A percentile compares a stretch with the other conserved stretches of the same genome.
Conservation (phyloP, 2,329 filamentous ascomycete species). For the Cryphonectria naterciae region DNA sequence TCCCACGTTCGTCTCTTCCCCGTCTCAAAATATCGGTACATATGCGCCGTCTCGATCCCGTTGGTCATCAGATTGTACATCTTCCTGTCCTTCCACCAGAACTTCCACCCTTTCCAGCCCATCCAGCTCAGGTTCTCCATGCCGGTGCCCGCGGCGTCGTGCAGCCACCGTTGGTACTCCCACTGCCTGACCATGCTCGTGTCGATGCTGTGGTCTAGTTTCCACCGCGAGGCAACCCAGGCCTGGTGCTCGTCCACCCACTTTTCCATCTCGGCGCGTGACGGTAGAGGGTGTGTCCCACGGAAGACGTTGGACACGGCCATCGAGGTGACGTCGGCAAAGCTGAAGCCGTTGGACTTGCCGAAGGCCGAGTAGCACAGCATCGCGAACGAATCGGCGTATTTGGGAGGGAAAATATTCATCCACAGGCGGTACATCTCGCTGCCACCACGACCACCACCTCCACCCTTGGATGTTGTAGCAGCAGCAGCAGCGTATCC, state of each 20-base stretch:
- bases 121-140: conserved; percentile 29
- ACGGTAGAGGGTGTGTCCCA: conserved; percentile 43
- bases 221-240: conserved; percentile 39
- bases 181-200: conserved; percentile 27
- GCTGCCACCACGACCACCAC: neutral
- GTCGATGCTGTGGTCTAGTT: conserved; percentile 28
- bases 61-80: conserved; percentile 28
- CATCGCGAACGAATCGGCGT: conserved; percentile 46
- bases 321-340: conserved; percentile 50
- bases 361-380: conserved; percentile 43
- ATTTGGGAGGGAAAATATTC: conserved; percentile 28
- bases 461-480: conserved; percentile 4
- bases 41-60: conserved; percentile 30
- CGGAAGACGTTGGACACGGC: conserved; percentile 50
- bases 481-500: conserved; percentile 9
- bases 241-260: conserved; percentile 40
- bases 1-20: conserved; percentile 31
- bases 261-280: conserved; percentile 41
- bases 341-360: conserved; percentile 40
- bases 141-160: conserved; percentile 29
- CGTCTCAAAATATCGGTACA: conserved; percentile 30
- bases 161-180: conserved; percentile 28
- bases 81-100: conserved; percentile 28
- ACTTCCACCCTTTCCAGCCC: conserved; percentile 28
- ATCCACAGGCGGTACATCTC: conserved; percentile 28